Conservation (phyloP, 352 stramenopile genomes). For the Pythium angustatum region DNA sequence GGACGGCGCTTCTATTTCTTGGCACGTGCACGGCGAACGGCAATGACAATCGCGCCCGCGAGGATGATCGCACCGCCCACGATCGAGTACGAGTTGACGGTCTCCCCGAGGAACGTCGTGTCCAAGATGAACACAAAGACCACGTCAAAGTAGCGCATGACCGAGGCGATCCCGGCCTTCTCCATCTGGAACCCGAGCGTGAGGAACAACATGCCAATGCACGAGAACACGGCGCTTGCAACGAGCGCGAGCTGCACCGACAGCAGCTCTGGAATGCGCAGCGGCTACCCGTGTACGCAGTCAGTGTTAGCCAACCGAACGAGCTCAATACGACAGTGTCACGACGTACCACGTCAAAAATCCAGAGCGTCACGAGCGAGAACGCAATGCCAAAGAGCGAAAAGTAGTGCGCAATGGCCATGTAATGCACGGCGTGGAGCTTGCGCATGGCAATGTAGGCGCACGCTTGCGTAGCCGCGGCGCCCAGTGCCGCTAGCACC, state of each 20-base stretch:
- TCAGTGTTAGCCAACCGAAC: no score
- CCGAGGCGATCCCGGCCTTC: slow-evolving; percentile 57
- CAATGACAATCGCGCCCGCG: slow-evolving; percentile 50
- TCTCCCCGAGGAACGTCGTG: slow-evolving; percentile 46
- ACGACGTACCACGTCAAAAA: slow-evolving; percentile 37
- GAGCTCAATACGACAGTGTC: no score
- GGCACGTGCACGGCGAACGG: slow-evolving; percentile 35
- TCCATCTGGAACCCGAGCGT: slow-evolving; percentile 62
- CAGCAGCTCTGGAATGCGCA: slow-evolving; percentile 24
- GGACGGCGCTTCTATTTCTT: slow-evolving; percentile 30
- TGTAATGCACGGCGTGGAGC: slow-evolving; percentile 47
- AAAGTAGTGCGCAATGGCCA: slow-evolving; percentile 52
- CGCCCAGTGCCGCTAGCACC: slow-evolving; percentile 42
- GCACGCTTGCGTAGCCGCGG: slow-evolving; percentile 48
- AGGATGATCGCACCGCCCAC: slow-evolving; percentile 58
- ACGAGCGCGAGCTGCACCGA: slow-evolving; percentile 47
- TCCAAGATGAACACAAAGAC: slow-evolving; percentile 67
- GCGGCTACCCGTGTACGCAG: no score
- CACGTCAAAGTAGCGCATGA: slow-evolving; percentile 75
- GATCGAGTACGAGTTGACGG: slow-evolving; percentile 60
- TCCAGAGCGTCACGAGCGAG: slow-evolving; percentile 30
- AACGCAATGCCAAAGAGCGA: slow-evolving; percentile 39
- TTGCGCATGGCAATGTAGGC: slow-evolving; percentile 61
- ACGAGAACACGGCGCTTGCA: slow-evolving; percentile 44
- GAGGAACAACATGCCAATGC: slow-evolving; percentile 55